Evolutionary conservation across 352 stramenopile genomes (phyloP), one percentile per base, ranked within the genome.

Genomic region (Globisporangium spiculum): DNA sequence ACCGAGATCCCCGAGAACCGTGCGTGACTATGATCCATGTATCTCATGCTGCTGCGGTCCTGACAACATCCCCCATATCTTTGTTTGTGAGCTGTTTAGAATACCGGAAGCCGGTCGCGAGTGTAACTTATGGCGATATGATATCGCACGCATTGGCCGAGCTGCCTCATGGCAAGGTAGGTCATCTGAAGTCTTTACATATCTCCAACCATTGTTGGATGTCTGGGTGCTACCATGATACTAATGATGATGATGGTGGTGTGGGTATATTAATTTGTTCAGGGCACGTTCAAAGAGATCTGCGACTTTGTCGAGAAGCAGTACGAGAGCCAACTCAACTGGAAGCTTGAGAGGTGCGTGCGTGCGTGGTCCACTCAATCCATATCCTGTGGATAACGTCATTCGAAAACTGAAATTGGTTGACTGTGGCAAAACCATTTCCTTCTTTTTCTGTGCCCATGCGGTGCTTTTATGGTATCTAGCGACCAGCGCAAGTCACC

Each of bases 221-320:
- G 20, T 48, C 41, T 50, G 18, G 5, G 18, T 50, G 44, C 30
- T 50, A 5, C 10, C 12, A 46, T 20, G 16, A 9, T 41, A 61
- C 20, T 62, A 30, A 22, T 18, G 7, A 6, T 27, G 22, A 26
- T 36, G n/a, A 30, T 66, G 16, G 66, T 44, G 32, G 55, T 54
- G 34, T 27, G 9, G 41, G 22, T 65, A 46, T 36, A 30, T 34
- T 26, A 6, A 36, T 7, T 52, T 34, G 9, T 20, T 1, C 61
- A 92, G 84, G 86, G 86, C 41, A 86, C 89, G 4, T 97, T 96
- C 72, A 97, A 94, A 67, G 81, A 96, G 61, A 97, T 97, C 69
- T 97, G 88, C 38, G 83, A 95, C 65, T 94, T 95, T 74, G 86
- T 97, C 41, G 89, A 96, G 75, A 81, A 75, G 16, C 63, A 95